Evolutionary conservation across 1,284 basidiomycete species (phyloP), one percentile per base, ranked within the genome.

Genomic region (Sutorius eximius): DNA sequence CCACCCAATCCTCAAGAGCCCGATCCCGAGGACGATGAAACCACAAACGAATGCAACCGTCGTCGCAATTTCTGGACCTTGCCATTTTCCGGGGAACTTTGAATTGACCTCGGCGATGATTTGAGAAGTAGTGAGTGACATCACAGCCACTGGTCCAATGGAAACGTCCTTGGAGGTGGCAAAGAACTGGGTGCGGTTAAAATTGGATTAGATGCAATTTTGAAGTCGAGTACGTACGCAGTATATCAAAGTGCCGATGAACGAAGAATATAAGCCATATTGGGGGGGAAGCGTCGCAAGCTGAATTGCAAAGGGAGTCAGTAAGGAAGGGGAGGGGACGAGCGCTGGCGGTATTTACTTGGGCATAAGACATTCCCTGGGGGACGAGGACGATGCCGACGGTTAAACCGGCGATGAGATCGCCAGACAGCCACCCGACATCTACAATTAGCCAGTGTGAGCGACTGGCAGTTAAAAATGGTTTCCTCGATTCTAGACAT

Each of bases 121-220:
- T 66, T 91, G 86, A 15, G 91, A 82, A n/a, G 88, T 86, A 34
- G 93, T 91, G 51, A 97, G 83, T 8, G 93, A 96, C 94, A 98
- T 97, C 72, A 99, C 96, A 16, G 96, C 95, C 59, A 96, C 95
- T 3, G 95, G 95, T 49, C 95, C 95, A 61, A 98, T 97, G 12
- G 93, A 93, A 34, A 95, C 91, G 76, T 98, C 95, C 72, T 97
- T 97, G 41, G 93, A 93, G 0, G 94, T 97, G 30, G 94, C 95
- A 64, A 94, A 93, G 70, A 93, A 82, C 87, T 91, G 62, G 27
- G 60, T 51, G 45, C 52, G 42, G 45, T 52, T 34, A 51, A 63
- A 24, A 60, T 57, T 42, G 53, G 49, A 22, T 9, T 7, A 15
- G 15, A 50, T 50, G 29, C 22, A 18, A 34, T 66, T 60, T 61